A percentile compares a stretch with the other conserved stretches of the same genome.
These are phyloP conservation scores for Petasospora rhodanensis DNA, from an alignment of 1,139 yeast species.

Conservation along the genomic window DNA sequence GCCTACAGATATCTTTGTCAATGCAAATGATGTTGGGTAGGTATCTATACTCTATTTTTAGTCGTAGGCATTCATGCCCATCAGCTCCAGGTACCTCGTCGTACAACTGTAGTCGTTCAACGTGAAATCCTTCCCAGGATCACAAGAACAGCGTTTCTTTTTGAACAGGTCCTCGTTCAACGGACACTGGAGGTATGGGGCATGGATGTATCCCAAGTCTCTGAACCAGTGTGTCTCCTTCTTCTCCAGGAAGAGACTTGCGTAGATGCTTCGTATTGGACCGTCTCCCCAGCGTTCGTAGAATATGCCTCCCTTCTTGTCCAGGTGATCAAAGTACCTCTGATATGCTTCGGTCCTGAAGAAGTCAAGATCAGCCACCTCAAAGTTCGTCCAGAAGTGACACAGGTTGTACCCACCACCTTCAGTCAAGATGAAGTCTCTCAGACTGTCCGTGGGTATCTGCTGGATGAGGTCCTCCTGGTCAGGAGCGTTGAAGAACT, in stretches of 20 bases:
- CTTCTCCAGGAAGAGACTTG: slow-evolving; percentile 41
- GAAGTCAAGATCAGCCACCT: slow-evolving; percentile 50
- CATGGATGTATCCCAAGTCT: slow-evolving; percentile 54
- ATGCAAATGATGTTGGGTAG: not conserved
- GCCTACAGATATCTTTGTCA: not conserved
- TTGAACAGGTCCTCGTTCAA: slow-evolving; percentile 38
- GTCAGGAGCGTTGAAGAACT: slow-evolving; percentile 42
- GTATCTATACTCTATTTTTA: too few relatives aligned
- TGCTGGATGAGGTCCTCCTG: slow-evolving; percentile 26
- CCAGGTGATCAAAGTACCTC: slow-evolving; percentile 46
- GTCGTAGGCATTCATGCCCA: slow-evolving; percentile 2
- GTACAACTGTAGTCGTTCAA: slow-evolving; percentile 46
- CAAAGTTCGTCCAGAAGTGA: slow-evolving; percentile 64
- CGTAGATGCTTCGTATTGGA: slow-evolving; percentile 56
- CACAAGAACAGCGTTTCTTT: slow-evolving; percentile 45
- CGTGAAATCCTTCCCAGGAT: slow-evolving; percentile 40
- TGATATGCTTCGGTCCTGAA: slow-evolving; percentile 47
- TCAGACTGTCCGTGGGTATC: slow-evolving; percentile 42
- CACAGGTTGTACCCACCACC: slow-evolving; percentile 52
- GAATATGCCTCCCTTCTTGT: slow-evolving; percentile 52
- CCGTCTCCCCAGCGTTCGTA: slow-evolving; percentile 69
- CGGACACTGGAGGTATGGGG: slow-evolving; percentile 57
- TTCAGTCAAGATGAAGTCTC: slow-evolving; percentile 48
- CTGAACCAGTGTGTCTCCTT: slow-evolving; percentile 48
- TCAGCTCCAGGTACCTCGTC: slow-evolving; percentile 8